Evolutionary conservation across 805 yeast species (phyloP).

Genomic region (Tetrapisispora iriomotensis): DNA sequence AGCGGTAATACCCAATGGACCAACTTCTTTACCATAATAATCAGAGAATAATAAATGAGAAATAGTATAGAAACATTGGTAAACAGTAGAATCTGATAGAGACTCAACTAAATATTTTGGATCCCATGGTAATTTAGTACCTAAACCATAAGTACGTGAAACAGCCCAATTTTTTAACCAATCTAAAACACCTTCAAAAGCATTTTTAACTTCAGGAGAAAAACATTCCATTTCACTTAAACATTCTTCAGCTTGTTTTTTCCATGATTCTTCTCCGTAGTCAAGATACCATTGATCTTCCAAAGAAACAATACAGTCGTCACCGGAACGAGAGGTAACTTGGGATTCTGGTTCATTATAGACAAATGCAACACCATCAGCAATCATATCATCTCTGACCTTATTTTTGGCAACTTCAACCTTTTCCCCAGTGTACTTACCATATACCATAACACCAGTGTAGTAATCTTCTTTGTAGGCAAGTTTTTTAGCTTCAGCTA

Average conservation of each 20-base stretch:
- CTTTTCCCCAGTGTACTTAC: constrained; percentile 77
- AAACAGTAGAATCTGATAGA: constrained; percentile 88
- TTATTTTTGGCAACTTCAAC: constrained; percentile 87
- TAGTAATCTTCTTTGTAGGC: constrained; percentile 97
- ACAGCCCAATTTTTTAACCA: constrained; percentile 99
- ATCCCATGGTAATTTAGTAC: constrained; percentile 96
- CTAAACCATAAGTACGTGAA: constrained; percentile 91
- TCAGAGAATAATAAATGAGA: constrained; percentile 79
- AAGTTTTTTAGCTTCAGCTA: constrained; percentile 85
- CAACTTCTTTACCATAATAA: constrained; percentile 67
- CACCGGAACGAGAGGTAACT: constrained; percentile 93
- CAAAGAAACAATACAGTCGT: constrained; percentile 88
- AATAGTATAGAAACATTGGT: constrained; percentile 91
- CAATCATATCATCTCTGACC: constrained; percentile 74
- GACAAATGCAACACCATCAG: constrained; percentile 68
- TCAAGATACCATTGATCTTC: constrained; percentile 99
- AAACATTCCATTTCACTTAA: constrained; percentile 67
- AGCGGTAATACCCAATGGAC: constrained; percentile 64
- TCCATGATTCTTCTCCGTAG: constrained; percentile 93
- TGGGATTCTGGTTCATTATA: constrained; percentile 90
- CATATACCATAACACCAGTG: constrained; percentile 72
- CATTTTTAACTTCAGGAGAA: constrained; percentile 75
- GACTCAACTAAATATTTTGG: constrained; percentile 87
- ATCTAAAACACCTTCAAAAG: constrained; percentile 85
- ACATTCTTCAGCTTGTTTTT: constrained; percentile 68